Conservation (phyloP, 768 basidiomycete genomes). For the Panaeolus cyanescens region DNA sequence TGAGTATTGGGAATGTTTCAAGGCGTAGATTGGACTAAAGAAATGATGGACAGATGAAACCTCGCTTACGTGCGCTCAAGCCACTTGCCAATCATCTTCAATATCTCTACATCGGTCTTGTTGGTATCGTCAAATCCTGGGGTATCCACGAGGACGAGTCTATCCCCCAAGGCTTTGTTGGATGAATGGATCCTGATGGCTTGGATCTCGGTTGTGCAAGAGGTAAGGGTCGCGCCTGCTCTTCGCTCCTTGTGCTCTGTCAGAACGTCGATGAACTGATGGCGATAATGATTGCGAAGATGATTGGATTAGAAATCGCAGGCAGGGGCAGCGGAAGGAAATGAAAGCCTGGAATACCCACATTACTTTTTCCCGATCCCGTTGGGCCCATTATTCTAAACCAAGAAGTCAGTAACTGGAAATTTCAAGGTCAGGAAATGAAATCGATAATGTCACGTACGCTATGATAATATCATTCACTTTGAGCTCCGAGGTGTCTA, state of each 20-base stretch:
- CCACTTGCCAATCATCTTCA: slow-evolving; percentile 10
- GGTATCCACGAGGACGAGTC: slow-evolving; percentile 16
- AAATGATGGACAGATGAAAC: background rate
- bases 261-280: slow-evolving; percentile 26
- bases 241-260: slow-evolving; percentile 15
- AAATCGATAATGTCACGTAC: slow-evolving; percentile 3
- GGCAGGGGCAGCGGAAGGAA: background rate
- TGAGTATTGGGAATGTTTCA: background rate
- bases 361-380: slow-evolving; percentile 15
- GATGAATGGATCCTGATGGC: slow-evolving; percentile 9
- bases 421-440: background rate
- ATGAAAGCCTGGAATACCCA: slow-evolving; percentile 1
- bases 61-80: background rate
- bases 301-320: background rate
- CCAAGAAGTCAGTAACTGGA: background rate
- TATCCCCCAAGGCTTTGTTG: slow-evolving; percentile 1
- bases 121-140: slow-evolving; percentile 13
- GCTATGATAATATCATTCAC: slow-evolving; percentile 1
- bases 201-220: slow-evolving; percentile 20
- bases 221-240: slow-evolving; percentile 13
- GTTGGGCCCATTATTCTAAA: slow-evolving; percentile 15
- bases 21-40: background rate
- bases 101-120: slow-evolving; percentile 13
- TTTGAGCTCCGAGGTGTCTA: slow-evolving; percentile 1
- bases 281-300: background rate